A percentile compares a stretch with the other conserved stretches of the same genome.
These are phyloP conservation scores for Physcomitrellopsis africana DNA, from an alignment of 225 moss, liverwort and hornwort species.

Conservation along the genomic window DNA sequence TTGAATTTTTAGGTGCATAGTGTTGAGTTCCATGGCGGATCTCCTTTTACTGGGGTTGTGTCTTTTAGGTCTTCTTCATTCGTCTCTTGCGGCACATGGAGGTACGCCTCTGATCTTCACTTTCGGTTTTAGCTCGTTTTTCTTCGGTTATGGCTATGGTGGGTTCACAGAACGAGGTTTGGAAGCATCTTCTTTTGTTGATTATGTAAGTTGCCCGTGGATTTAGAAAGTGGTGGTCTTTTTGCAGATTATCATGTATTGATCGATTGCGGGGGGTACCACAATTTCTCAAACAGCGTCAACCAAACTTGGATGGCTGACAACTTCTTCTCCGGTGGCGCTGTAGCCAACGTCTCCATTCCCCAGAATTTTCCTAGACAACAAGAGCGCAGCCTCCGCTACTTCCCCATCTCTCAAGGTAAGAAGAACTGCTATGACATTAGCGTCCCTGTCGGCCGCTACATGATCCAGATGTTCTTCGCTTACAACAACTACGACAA, in stretches of 20 bases:
- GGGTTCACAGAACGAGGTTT: too few relatives aligned
- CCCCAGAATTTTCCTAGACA: conserved; percentile 49
- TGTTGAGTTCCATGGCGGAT: conserved; percentile 41
- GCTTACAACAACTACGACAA: conserved; percentile 92
- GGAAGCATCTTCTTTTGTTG: not conserved
- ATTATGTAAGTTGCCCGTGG: not conserved
- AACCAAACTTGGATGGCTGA: conserved; percentile 85
- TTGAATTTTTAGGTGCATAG: conserved; percentile 15
- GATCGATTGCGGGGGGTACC: conserved; percentile 83
- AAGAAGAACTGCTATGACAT: conserved; percentile 96
- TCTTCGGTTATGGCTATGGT: not conserved
- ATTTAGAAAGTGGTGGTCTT: not conserved
- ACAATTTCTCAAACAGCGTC: conserved; percentile 63
- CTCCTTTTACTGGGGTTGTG: conserved; percentile 30
- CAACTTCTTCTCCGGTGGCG: conserved; percentile 73
- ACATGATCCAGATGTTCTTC: conserved; percentile 92
- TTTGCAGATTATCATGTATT: conserved; percentile 49
- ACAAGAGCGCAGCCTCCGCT: conserved; percentile 78
- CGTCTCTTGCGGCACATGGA: conserved; percentile 30
- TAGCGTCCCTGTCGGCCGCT: conserved; percentile 73
- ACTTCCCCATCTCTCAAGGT: conserved; percentile 75
- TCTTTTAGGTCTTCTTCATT: conserved; percentile 36
- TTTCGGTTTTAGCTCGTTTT: not conserved
- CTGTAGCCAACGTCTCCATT: conserved; percentile 47
- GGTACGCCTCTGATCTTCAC: conserved; percentile 28